phyloP scores from a whole-genome alignment of 176 grass and related monocot species.

The Urochloa ruziziensis region DNA sequence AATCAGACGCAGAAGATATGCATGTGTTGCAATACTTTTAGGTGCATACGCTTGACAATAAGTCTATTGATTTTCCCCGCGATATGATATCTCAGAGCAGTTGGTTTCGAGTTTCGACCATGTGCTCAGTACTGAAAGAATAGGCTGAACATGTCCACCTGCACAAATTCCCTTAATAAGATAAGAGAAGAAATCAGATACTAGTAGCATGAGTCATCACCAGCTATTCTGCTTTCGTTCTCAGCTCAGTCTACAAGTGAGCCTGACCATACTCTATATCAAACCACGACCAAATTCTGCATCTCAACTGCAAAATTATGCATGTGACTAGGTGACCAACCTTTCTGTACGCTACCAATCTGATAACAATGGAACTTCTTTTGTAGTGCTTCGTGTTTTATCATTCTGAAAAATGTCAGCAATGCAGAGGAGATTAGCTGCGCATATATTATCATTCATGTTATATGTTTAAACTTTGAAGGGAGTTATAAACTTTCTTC shows the following conservation, averaged over 20 bases:
- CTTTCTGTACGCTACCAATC: neutral
- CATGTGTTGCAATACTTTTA: conserved; percentile 33
- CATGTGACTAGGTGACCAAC: neutral
- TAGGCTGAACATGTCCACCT: neutral
- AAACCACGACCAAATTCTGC: neutral
- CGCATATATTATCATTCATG: neutral
- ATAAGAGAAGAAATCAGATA: neutral
- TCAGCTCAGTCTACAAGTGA: neutral
- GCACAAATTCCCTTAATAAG: neutral
- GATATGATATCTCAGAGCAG: neutral
- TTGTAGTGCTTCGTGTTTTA: neutral
- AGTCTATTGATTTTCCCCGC: neutral
- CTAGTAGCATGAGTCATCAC: neutral
- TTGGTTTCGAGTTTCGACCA: neutral
- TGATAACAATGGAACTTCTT: conserved; percentile 1
- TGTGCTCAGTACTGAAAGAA: conserved; percentile 9
- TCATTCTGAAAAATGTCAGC: neutral
- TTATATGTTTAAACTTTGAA: conserved; percentile 17
- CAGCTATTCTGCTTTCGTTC: neutral
- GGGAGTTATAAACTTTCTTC: neutral
- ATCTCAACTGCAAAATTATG: neutral
- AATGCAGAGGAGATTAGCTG: neutral
- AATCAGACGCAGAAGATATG: neutral
- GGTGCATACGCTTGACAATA: conserved; percentile 10
- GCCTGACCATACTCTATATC: neutral